phyloP scores from a whole-genome alignment of 75 land plant species.

The Cryptomeria japonica region DNA sequence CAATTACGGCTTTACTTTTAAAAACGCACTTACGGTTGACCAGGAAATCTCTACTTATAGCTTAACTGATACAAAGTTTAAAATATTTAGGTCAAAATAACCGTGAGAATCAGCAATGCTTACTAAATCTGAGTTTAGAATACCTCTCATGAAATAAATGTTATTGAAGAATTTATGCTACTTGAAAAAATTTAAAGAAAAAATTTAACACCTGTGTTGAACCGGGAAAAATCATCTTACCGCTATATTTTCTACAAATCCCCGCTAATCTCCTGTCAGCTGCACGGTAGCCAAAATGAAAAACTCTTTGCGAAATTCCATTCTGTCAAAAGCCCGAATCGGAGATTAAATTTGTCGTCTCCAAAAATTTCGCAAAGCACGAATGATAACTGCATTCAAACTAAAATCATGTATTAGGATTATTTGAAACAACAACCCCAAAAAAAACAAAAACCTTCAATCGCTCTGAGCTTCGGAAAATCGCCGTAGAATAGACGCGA shows the following conservation, averaged over 20 bases:
- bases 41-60: too few species aligned
- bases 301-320: neutral
- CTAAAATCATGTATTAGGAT: neutral
- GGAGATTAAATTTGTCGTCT: neutral
- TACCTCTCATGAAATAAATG: neutral
- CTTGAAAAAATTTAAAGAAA: neutral
- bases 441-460: neutral
- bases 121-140: neutral
- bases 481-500: neutral
- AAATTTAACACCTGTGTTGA: too few species aligned
- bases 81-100: too few species aligned
- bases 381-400: neutral
- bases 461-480: neutral
- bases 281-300: neutral
- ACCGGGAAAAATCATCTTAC: neutral
- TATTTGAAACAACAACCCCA: neutral
- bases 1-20: neutral
- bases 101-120: neutral
- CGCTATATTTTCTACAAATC: neutral
- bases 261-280: neutral
- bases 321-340: neutral
- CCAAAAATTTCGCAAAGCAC: neutral
- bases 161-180: neutral
- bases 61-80: too few species aligned
- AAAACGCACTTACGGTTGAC: too few species aligned